Base-by-base conservation (phyloP, 768 basidiomycete genomes). In the Suillus spraguei region DNA sequence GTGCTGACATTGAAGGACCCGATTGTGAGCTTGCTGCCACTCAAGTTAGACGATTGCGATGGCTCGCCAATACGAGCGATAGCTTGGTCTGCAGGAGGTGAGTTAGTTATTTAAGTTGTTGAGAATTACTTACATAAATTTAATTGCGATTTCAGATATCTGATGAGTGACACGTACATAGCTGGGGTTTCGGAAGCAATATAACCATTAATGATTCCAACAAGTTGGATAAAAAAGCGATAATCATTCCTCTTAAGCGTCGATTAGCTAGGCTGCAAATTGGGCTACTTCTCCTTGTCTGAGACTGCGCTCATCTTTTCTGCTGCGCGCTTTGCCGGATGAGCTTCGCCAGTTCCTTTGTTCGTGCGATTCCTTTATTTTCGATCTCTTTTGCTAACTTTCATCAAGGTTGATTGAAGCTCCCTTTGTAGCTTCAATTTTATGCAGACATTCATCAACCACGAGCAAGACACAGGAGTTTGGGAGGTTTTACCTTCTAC, bases 41-140 rank as follows among this genome's bases (percentile, higher is more conserved):
- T 91, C 46, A 85, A 82, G 28, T 66, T 91, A 22, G 78, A 74
- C 9, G 85, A 82, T 11, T 80, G 83, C 36, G 89, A 91, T 72
- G 89, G 87, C 0, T 87, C 88, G 35, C 90, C 90, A 0, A 76
- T 89, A 32, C 79, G 90, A 66, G 89, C 88, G 3, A 82, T 86
- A 65, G 89, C 85, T 7, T 84, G 80, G 80, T 52, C 64, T 32
- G 33, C 58, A n/a, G 52, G 24, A 60, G 59, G 59, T 60, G 46
- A 41, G 59, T 59, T 24, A 1, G 16, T 9, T 28, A 32, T 50
- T 32, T 14, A 17, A 9, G n/a, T n/a, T n/a, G n/a, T n/a, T n/a
- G n/a, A n/a, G n/a, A 11, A 28, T 9, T 6, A 6, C 11, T 42
- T 42, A n/a, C 10, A n/a, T 28, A 16, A 47, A 22, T 24, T 22